phyloP scores from a whole-genome alignment of 1,284 basidiomycete species.

The Coniferiporia sulphurascens region DNA sequence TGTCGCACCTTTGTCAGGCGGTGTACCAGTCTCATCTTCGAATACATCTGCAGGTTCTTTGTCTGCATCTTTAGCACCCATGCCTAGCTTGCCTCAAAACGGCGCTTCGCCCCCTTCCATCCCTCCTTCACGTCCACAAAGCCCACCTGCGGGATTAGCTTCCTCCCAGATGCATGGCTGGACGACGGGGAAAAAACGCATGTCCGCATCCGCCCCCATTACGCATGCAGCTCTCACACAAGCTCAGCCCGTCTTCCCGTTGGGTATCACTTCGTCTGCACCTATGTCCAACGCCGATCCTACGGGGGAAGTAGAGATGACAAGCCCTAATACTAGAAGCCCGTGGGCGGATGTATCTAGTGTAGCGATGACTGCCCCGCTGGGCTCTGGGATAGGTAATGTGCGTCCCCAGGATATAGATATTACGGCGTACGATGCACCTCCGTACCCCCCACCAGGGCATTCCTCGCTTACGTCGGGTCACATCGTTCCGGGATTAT shows the following conservation, averaged over 20 bases:
- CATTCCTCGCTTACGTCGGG: slow-evolving; percentile 2
- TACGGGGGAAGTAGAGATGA: not conserved
- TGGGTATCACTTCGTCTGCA: not conserved
- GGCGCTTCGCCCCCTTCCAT: not conserved
- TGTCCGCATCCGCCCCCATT: slow-evolving; percentile 12
- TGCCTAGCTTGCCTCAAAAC: not conserved
- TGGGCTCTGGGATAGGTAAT: slow-evolving; percentile 11
- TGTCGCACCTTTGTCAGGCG: slow-evolving; percentile 1
- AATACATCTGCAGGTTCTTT: not conserved
- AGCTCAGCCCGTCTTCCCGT: not conserved
- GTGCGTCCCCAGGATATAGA: slow-evolving; percentile 13
- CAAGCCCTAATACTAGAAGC: not conserved
- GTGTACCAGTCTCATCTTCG: not conserved
- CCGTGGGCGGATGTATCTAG: slow-evolving; percentile 6
- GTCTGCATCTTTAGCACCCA: slow-evolving; percentile 4
- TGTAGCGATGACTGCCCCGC: not conserved
- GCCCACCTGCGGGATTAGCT: not conserved
- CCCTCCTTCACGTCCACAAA: slow-evolving; percentile 5
- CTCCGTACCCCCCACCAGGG: slow-evolving; percentile 1
- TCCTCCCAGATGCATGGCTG: not conserved
- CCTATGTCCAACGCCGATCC: not conserved
- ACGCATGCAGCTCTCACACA: slow-evolving; percentile 2
- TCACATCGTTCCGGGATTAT: not conserved
- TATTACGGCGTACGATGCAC: not conserved
- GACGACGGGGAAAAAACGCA: slow-evolving; percentile 1